Base-by-base conservation (phyloP, 371 early-diverging fungal species). In the Caulochytrium protostelioides region DNA sequence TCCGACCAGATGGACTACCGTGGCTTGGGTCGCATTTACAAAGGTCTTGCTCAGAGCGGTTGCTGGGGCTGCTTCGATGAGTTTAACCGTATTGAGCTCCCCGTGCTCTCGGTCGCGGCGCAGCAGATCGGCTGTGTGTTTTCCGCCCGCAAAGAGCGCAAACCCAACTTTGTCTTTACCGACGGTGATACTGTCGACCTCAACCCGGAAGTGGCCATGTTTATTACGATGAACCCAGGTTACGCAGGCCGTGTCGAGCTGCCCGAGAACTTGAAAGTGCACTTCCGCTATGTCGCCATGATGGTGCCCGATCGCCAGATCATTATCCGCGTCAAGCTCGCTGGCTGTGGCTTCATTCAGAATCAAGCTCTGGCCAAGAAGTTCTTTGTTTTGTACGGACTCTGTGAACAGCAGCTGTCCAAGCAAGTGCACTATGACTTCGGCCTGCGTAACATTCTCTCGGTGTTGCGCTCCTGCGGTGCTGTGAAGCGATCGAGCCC, bases 221-320 rank as follows among this genome's bases (percentile, higher is more conserved):
- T 74, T 41, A 65, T 74, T 33, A 74, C 74, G 15, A 68, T 74
- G 70, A 74, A 74, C 42, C 62, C 70, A 22, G 72, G 74, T 37
- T 69, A 66, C 37, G 62, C 62, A 26, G 70, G 68, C 7, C 53
- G 71, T 47, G 70, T 67, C 30, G 65, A 65, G 41, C 44, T 74
- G 20, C 75, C 75, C 8, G 71, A 65, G 41, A 70, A 66, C 45
- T 44, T 74, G 32, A 70, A 65, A 35, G 62, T 59, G 2, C 57
- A 71, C 39, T 71, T 72, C 57, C 52, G 70, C 31, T 71, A 71
- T 39, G 66, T 70, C 3, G 70, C 70, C 12, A 70, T 70, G 70
- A 67, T 70, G 68, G 69, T 70, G 22, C 70, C 70, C 9, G 70
- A 70, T 41, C 49, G 70, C 3, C 70, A 70, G 31, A 70, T 70